Percentiles rank a stretch among this genome's conserved stretches.
These are phyloP conservation scores for Tulasnella sp. DNA, from an alignment of 768 basidiomycete genomes.

Conservation along the genomic window DNA sequence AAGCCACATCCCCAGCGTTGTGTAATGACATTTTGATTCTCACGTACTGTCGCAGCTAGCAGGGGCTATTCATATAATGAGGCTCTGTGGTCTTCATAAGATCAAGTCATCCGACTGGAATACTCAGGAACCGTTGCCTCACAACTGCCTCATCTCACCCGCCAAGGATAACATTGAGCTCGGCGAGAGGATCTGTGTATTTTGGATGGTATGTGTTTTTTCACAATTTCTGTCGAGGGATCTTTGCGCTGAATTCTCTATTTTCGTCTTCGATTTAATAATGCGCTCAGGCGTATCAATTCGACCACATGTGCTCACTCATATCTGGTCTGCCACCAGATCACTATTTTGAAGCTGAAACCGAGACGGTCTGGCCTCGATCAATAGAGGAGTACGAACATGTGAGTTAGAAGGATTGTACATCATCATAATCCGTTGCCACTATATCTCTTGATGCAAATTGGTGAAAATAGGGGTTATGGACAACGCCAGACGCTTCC, in stretches of 20 bases:
- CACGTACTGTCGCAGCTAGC: no score
- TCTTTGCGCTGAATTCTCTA: no score
- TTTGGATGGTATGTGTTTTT: constrained; percentile 11
- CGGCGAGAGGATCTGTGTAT: constrained; percentile 7
- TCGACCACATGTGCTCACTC: constrained; percentile 2
- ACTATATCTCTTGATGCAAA: not conserved
- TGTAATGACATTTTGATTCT: no score
- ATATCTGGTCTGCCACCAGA: constrained; percentile 9
- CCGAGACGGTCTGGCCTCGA: constrained; percentile 18
- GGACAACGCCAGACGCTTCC: not conserved
- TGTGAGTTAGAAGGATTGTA: constrained; percentile 6
- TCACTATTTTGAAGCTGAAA: constrained; percentile 4
- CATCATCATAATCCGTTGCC: no score
- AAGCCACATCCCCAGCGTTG: not conserved
- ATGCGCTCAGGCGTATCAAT: not conserved
- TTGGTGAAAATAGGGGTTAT: not conserved
- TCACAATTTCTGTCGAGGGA: no score
- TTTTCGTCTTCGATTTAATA: no score
- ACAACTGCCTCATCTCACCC: not conserved
- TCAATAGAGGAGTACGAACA: constrained; percentile 17
- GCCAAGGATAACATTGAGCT: constrained; percentile 8
- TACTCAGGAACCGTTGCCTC: not conserved
- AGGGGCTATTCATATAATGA: constrained; percentile 6
- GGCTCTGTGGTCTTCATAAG: constrained; percentile 17
- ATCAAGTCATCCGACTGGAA: constrained; percentile 11